Base-by-base conservation (phyloP, 1,284 basidiomycete genomes). In the Trichosporon sp. region DNA sequence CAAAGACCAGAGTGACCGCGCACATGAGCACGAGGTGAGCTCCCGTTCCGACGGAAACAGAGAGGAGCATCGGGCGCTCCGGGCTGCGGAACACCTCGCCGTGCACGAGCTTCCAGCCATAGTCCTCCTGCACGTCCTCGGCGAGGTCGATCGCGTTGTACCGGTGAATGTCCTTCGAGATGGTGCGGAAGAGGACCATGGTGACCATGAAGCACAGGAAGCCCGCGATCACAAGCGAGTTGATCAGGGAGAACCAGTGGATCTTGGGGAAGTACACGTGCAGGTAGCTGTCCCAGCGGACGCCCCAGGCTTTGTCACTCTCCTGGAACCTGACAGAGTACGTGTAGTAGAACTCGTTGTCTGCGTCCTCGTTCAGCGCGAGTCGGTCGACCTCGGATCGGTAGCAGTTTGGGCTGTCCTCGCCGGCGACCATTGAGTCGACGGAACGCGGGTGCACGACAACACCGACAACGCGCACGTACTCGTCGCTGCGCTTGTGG, bases 101-200 rank as follows among this genome's bases (percentile, higher is more conserved):
- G 78, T 98, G 95, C 10, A 98, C 81, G 43, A 83, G 75, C 69
- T 98, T 98, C 96, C 96, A 99, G 3, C 96, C 96, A 87, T 92
- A 98, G 79, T 99, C 96, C 84, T 98, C 95, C 85, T 97, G 95
- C 0, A 98, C 92, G 77, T 98, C 95, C 82, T 98, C 96, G 76
- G 91, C 92, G 40, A 96, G 85, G 82, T 98, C 96, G 75, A 96
- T 92, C 7, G 93, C 92, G 79, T 98, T 97, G 85, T 98, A 99
- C n/a, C 95, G 89, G 68, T 90, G 90, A 74, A 98, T 96, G 86
- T 99, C 96, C 80, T 93, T 90, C 48, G 91, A 90, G 61, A 98
- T 91, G 46, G 90, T 94, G 68, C 94, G 89, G 73, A 91, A 85
- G 19, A 99, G 88, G 72, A 98, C 90, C 89, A 96, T 92, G 63